Conservation (phyloP, 805 yeast species). For the Suhomyces sp. region DNA sequence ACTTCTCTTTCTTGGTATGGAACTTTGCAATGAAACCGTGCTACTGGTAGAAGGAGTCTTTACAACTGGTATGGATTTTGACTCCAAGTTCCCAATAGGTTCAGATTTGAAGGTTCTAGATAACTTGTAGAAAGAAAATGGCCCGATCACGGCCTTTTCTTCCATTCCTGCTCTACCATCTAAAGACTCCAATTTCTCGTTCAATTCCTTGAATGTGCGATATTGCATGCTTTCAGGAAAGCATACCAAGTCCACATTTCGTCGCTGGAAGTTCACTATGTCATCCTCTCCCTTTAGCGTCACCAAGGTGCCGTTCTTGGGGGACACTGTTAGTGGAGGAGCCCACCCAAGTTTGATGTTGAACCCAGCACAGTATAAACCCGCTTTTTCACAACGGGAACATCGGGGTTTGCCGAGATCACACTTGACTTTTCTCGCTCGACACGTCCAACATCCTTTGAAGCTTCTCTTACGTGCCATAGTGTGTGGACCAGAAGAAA, state of each 20-base stretch:
- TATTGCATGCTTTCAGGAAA: conserved; percentile 38
- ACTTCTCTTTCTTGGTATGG: no score
- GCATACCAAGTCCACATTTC: conserved; percentile 44
- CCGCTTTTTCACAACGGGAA: conserved; percentile 45
- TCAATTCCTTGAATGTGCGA: conserved; percentile 39
- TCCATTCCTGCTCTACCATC: no score
- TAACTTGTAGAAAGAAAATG: no score
- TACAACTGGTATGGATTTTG: no score
- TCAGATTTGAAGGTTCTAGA: no score
- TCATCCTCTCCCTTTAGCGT: conserved; percentile 17
- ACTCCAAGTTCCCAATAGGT: no score
- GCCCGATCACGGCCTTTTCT: no score
- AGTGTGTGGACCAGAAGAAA: no score
- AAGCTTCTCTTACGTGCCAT: conserved; percentile 36
- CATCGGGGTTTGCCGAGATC: conserved; percentile 49
- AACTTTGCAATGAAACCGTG: no score
- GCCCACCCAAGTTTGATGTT: conserved; percentile 49
- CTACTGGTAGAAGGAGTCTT: no score
- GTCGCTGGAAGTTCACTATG: conserved; percentile 38
- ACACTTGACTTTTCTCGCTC: conserved; percentile 53
- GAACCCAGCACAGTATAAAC: conserved; percentile 49
- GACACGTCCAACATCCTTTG: conserved; percentile 58
- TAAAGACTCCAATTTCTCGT: conserved; percentile 32
- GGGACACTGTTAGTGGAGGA: conserved; percentile 35
- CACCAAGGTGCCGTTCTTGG: conserved; percentile 16